Evolutionary conservation across 192 early-diverging fungal genomes (phyloP), one percentile per base, ranked within the genome.

Genomic region (Umbelopsis ramanniana): DNA sequence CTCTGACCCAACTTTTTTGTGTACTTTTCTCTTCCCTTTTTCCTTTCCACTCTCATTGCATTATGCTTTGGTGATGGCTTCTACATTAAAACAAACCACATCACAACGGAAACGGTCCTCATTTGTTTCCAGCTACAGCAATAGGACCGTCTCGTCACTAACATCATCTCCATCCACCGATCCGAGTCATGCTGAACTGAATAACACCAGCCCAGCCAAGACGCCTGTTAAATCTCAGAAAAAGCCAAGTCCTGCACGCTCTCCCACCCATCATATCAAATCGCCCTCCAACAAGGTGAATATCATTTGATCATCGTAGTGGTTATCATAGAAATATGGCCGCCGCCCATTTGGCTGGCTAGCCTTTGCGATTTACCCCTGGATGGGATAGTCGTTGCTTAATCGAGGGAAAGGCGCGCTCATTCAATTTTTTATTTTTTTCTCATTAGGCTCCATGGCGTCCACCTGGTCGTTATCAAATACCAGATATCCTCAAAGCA

Each of bases 401-500:
- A n/a, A 63, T 63, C 40, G 40, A 43, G 57, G 26, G 57, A 26
- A 63, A 19, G 0, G 12, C 8, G 26, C 57, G 57, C 57, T 63
- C 29, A 63, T 63, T 63, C 17, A 63, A 63, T 37, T 37, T 60
- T 19, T 63, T 11, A 35, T 9, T 35, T 37, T 19, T 37, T 63
- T 29, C 33, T 35, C 29, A 29, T 29, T 68, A 75, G 70, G 66
- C 57, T 26, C 74, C 74, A 48, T 76, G 74, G 74, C 69, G 67
- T 23, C 55, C 74, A 43, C 74, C 74, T 19, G 74, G 74, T 55
- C 33, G 26, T 48, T 72, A 47, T 55, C 54, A 80, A 46, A 80
- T 80, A 45, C 79, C 79, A 22, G 79, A 76, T 68, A 76, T 80
- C 22, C 69, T 76, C 37, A 76, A 76, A 50, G 72, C 72, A 52